Base-by-base conservation (phyloP, 2,329 filamentous ascomycete species). In the Leptodontidium sp. region DNA sequence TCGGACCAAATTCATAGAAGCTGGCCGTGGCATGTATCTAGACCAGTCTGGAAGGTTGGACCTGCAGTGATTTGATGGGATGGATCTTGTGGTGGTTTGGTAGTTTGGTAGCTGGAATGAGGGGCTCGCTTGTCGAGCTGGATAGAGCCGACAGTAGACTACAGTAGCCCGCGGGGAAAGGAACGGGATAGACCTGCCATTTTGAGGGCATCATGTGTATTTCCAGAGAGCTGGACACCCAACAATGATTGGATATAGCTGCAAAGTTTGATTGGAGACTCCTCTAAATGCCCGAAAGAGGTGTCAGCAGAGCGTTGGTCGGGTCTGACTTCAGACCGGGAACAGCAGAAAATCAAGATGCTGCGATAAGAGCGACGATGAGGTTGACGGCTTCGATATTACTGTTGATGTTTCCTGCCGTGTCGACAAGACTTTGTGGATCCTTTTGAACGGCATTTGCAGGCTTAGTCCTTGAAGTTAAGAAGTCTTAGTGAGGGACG, bases 131-230 rank as follows among this genome's bases (percentile, higher is more conserved):
- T 21, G 1, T 21, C 21, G 21, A 21, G 21, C 21, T 21, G 21
- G 21, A 21, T 21, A 21, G 21, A 21, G 21, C 21, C 21, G 21
- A 21, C 21, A 21, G 21, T 21, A 21, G 21, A 21, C 21, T 21
- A 21, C 21, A 21, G 49, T 32, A 32, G 50, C 11, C 50, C 24
- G 50, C 50, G 50, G 50, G 50, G 50, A 14, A 15, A 53, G 24
- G 24, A 32, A 12, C 50, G 15, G 50, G 50, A 29, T 53, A 53
- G 50, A 53, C 50, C 50, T 53, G 24, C 50, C 50, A 15, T 29
- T 15, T 32, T 29, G 24, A 53, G 50, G 12, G 11, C 12, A 17
- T 53, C 24, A 14, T 8, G 8, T 53, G 50, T 24, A 12, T 53
- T 4, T 4, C 24, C 38, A 40, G 5, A 32, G 29, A 32, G 29